Base-by-base conservation (phyloP, 2,329 filamentous ascomycete genomes). In the Colletotrichum ledebouriae region DNA sequence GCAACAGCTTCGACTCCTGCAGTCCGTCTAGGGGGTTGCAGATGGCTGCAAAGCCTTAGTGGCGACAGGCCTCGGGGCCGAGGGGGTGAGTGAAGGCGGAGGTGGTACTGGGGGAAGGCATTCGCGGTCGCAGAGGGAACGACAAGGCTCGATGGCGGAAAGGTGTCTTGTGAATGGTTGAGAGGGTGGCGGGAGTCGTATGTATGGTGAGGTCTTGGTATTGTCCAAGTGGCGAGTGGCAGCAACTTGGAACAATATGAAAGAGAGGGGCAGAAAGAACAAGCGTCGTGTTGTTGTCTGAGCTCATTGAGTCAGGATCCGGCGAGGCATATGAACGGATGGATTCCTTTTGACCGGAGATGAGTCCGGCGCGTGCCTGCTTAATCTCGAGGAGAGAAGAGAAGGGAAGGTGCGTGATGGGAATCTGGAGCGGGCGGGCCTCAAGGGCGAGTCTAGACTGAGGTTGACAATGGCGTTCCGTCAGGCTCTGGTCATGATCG, bases 201-300 rank as follows among this genome's bases (percentile, higher is more conserved):
- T 41, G 47, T 10, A 12, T 20, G 50, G 17, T 17, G 17, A 17
- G 29, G 63, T 33, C 22, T 47, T 13, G 50, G 37, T 17, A 20
- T 49, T 42, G 20, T 33, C 41, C 39, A 59, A 25, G 61, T 65
- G 46, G 61, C 61, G 53, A 49, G 53, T 17, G 12, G 53, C 41
- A 66, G 59, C 39, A 59, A 37, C 33, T 11, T 65, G 47, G 39
- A 10, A 17, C 37, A 52, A 65, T 52, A 65, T 64, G 60, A 52
- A 33, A 25, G 49, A 37, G 25, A 33, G 59, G 60, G 15, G 46
- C 46, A 52, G 52, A 15, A 53, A 55, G 46, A 39, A 25, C 20
- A 13, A 4, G 44, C 39, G 62, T 37, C 17, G 37, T 59, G 17
- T 17, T 34, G 29, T 47, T 34, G 29, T 47, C 22, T 20, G 55